Base-by-base conservation (phyloP, 345 rosid genomes). In the Citrus medica region DNA sequence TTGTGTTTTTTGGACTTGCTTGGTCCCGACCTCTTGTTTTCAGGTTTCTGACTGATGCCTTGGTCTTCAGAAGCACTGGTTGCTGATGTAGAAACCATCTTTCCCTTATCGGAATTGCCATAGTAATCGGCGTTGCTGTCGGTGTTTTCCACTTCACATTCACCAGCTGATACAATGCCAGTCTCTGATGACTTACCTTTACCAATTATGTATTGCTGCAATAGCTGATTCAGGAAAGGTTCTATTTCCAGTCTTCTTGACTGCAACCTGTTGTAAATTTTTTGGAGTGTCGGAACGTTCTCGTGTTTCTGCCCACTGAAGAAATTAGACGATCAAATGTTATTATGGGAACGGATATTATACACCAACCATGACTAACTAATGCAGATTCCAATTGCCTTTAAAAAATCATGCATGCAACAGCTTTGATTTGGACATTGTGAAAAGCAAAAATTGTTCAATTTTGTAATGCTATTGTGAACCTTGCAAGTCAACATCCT, bases 231-330 rank as follows among this genome's bases (percentile, higher is more conserved):
- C 61, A 81, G 37, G 12, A 74, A 65, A n/a, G 71, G 53, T 55
- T 81, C 77, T 28, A 78, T 7, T 42, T 25, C 42, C 25, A 76
- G 37, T 72, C 74, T 79, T 68, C 76, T 73, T 66, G 76, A 61
- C 48, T 61, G 78, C 62, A 81, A 7, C 74, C 64, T 71, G 48
- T 35, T 76, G 35, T 61, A 19, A 63, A 79, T 76, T 70, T 78
- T 82, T 70, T 35, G 35, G 1, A 81, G 27, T 21, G n/a, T 68
- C 21, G 82, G 25, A 46, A 75, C 42, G 9, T 32, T 62, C 53
- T 35, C 83, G 35, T 7, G 37, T 48, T 85, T 30, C 66, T 4
- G 32, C n/a, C 69, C 79, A 10, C 83, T 83, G 78, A 35, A 61
- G 46, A 78, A 14, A 51, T 16, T 51, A 51, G 5, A 51, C 2